Base-by-base conservation (phyloP, 495 filamentous ascomycete genomes). In the Lophium mytilinum region DNA sequence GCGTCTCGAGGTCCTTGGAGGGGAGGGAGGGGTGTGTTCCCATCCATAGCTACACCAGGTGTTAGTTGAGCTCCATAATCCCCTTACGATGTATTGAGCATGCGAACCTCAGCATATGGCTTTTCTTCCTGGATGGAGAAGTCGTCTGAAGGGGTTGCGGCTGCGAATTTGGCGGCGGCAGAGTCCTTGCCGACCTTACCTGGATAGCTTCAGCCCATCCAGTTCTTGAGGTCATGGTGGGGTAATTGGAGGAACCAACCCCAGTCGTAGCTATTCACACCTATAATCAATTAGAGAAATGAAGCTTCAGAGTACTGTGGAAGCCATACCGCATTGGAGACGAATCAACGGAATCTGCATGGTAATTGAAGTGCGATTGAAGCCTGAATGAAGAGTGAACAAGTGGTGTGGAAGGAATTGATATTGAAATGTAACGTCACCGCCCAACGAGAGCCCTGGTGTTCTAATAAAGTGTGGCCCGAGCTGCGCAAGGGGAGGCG, bases 181-280 rank as follows among this genome's bases (percentile, higher is more conserved):
- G 90, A 89, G 51, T 82, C 80, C 81, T 73, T 67, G 64, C 68
- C 72, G 33, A 69, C 55, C 62, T 73, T 72, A 17, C 72, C 71
- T 73, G 57, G 21, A 46, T 36, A 33, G 30, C 50, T 58, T 67
- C 58, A 64, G 59, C 52, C 45, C 58, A 55, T 49, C 39, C 30
- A 15, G 37, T 46, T 55, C 15, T 18, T 41, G 52, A 18, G 14
- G 24, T 41, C 19, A 56, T 34, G 46, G 52, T 21, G 41, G 53
- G 53, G 37, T 12, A 45, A 9, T 37, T 10, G 8, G 19, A 19
- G 40, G 43, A 53, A 60, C 77, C 56, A 72, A 82, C 93, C 93
- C 93, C 93, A 98, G 72, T 96, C 93, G 71, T 98, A 98, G 72
- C 91, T 96, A 69, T 98, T 98, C 62, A 91, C 89, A 64, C 86